A percentile compares a stretch with the other conserved stretches of the same genome.
These are phyloP conservation scores for Penicillium sp. DNA, from an alignment of 2,329 filamentous ascomycete genomes.

Conservation along the genomic window DNA sequence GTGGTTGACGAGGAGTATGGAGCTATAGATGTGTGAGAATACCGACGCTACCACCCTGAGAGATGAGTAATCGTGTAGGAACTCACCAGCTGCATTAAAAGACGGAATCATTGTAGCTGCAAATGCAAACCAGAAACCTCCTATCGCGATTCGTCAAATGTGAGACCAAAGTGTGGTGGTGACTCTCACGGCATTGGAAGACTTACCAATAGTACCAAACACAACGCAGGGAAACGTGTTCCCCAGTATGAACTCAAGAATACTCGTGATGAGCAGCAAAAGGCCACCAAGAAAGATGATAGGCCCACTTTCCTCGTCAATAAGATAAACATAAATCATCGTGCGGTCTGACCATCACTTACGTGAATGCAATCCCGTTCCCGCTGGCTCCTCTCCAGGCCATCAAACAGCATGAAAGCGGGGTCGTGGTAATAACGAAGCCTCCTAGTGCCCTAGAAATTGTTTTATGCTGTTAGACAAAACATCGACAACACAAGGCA, in stretches of 20 bases:
- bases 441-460: slow-evolving; percentile 20
- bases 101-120: slow-evolving; percentile 53
- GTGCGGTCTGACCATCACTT: slow-evolving; percentile 1
- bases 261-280: slow-evolving; percentile 49
- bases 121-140: slow-evolving; percentile 54
- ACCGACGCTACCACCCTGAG: slow-evolving; percentile 40
- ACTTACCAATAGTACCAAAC: slow-evolving; percentile 50
- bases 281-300: slow-evolving; percentile 54
- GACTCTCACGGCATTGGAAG: background rate
- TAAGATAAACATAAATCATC: background rate
- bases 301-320: slow-evolving; percentile 36
- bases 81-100: slow-evolving; percentile 50
- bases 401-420: slow-evolving; percentile 26
- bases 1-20: slow-evolving; percentile 25
- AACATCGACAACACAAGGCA: background rate
- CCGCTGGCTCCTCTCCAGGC: slow-evolving; percentile 26
- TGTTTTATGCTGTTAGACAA: background rate
- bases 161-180: background rate
- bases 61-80: slow-evolving; percentile 22
- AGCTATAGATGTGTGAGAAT: slow-evolving; percentile 9
- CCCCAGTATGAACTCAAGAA: slow-evolving; percentile 56
- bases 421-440: slow-evolving; percentile 27
- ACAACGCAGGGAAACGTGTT: slow-evolving; percentile 59
- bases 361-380: slow-evolving; percentile 25
- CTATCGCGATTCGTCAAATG: slow-evolving; percentile 11